Evolutionary conservation across 2,329 filamentous ascomycete genomes (phyloP), one percentile per base, ranked within the genome.

Genomic region (Alternaria sp.): DNA sequence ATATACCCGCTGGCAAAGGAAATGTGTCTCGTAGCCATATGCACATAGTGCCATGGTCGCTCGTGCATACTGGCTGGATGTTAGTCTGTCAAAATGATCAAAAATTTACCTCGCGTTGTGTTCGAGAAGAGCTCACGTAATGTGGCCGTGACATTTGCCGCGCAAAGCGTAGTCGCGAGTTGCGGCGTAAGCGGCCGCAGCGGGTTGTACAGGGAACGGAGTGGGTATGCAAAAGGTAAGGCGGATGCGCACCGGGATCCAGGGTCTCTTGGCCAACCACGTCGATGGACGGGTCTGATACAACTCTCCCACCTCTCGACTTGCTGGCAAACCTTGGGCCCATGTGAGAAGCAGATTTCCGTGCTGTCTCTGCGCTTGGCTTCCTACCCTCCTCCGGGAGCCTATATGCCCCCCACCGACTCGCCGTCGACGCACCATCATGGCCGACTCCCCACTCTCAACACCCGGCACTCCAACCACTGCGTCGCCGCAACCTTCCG

Each of bases 371-470:
- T 57, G 66, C 57, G 68, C 66, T 61, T 68, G 64, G 64, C 61
- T 55, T 55, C 58, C 47, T 11, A 47, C 25, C 53, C 54, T 65
- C 61, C 70, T 68, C 67, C 67, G 75, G 76, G 71, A 74, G 72
- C 71, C 63, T 74, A 65, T 64, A 73, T 74, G 70, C 66, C 71
- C 30, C 69, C 62, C 55, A 50, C 59, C 55, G 65, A 57, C 65
- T 62, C 61, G 66, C 70, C 74, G 72, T 67, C 65, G 63, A 66
- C 69, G 69, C 60, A 65, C 55, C 69, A 75, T 64, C 71, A 79
- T 80, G 77, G 76, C 60, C 63, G 72, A 70, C 66, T 75, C 75
- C 66, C 72, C 75, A 61, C 74, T 68, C 62, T 72, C 72, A 44
- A 62, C 65, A 20, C 75, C 75, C 61, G 67, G 66, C 63, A 73